Percentiles rank a stretch among this genome's conserved stretches.
Conservation (phyloP, 2,329 filamentous ascomycete genomes). For the Ceratocystis ficicola region DNA sequence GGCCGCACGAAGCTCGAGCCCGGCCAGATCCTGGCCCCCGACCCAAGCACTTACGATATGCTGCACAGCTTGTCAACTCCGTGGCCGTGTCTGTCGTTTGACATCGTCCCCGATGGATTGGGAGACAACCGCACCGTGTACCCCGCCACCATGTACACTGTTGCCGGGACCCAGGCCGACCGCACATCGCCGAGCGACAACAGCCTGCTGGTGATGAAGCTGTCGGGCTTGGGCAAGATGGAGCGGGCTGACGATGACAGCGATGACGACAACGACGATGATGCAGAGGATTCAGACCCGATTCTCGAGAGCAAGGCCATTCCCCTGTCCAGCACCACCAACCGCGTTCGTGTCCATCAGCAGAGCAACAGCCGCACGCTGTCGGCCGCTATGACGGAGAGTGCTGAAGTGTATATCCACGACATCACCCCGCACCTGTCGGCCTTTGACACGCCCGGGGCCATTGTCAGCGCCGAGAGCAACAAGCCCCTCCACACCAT, state of each 20-base stretch:
- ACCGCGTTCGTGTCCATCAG: slow-evolving; percentile 83
- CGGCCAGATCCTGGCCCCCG: slow-evolving; percentile 81
- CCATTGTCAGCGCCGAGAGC: slow-evolving; percentile 64
- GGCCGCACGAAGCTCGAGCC: slow-evolving; percentile 83
- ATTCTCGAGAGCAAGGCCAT: slow-evolving; percentile 90
- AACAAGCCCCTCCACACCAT: slow-evolving; percentile 83
- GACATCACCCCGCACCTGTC: slow-evolving; percentile 81
- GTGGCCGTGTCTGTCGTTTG: slow-evolving; percentile 95
- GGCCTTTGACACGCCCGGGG: slow-evolving; percentile 82
- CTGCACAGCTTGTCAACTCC: slow-evolving; percentile 86
- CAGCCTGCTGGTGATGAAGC: slow-evolving; percentile 88
- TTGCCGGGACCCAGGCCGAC: slow-evolving; percentile 88
- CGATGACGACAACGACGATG: slow-evolving; percentile 51
- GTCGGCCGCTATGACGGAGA: slow-evolving; percentile 87
- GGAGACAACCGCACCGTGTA: slow-evolving; percentile 87
- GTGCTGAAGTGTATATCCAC: slow-evolving; percentile 78
- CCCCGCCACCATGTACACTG: slow-evolving; percentile 88
- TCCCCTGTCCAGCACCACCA: slow-evolving; percentile 74
- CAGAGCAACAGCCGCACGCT: slow-evolving; percentile 69
- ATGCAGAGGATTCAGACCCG: slow-evolving; percentile 69
- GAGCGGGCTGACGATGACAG: slow-evolving; percentile 56
- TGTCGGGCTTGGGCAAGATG: slow-evolving; percentile 83
- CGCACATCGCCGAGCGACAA: slow-evolving; percentile 66
- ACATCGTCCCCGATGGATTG: slow-evolving; percentile 73
- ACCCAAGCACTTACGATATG: slow-evolving; percentile 95